A percentile compares a stretch with the other conserved stretches of the same genome.
These are phyloP conservation scores for Kwoniella heveanensis DNA, from an alignment of 768 basidiomycete genomes.

Conservation along the genomic window DNA sequence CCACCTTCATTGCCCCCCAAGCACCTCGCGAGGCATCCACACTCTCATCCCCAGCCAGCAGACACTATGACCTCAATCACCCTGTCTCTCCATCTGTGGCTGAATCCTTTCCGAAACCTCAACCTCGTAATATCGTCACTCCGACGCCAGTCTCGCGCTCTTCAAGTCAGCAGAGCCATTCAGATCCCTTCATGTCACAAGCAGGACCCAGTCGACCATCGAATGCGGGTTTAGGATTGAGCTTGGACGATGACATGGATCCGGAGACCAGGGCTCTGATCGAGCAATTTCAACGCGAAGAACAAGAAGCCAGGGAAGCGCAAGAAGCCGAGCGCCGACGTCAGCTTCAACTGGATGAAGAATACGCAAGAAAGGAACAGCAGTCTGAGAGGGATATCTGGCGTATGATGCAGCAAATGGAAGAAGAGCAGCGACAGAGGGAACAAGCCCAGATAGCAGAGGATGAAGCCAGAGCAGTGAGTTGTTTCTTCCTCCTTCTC, in stretches of 20 bases:
- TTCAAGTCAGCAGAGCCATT: constrained; percentile 7
- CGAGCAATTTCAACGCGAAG: constrained; percentile 47
- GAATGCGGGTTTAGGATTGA: constrained; percentile 30
- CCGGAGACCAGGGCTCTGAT: constrained; percentile 44
- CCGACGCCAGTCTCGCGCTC: constrained; percentile 8
- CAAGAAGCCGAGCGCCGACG: constrained; percentile 33
- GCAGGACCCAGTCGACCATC: constrained; percentile 31
- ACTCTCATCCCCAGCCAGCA: constrained; percentile 22
- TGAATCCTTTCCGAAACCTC: constrained; percentile 17
- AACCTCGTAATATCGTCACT: constrained; percentile 1
- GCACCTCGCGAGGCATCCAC: constrained; percentile 14
- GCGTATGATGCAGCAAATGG: constrained; percentile 45
- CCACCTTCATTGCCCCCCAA: constrained; percentile 11
- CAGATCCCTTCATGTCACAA: constrained; percentile 1
- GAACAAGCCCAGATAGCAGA: constrained; percentile 41
- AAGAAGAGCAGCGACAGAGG: constrained; percentile 35
- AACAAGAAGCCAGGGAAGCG: constrained; percentile 39
- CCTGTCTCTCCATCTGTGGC: constrained; percentile 12
- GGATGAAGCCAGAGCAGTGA: constrained; percentile 48
- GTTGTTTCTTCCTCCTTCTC: constrained; percentile 4
- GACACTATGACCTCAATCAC: constrained; percentile 12
- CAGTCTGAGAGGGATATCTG: constrained; percentile 54
- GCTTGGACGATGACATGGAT: constrained; percentile 43
- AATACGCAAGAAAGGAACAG: constrained; percentile 53
- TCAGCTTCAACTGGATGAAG: constrained; percentile 49